phyloP scores from a whole-genome alignment of 202 grass and related monocot genomes.

The Zoysia matrella region DNA sequence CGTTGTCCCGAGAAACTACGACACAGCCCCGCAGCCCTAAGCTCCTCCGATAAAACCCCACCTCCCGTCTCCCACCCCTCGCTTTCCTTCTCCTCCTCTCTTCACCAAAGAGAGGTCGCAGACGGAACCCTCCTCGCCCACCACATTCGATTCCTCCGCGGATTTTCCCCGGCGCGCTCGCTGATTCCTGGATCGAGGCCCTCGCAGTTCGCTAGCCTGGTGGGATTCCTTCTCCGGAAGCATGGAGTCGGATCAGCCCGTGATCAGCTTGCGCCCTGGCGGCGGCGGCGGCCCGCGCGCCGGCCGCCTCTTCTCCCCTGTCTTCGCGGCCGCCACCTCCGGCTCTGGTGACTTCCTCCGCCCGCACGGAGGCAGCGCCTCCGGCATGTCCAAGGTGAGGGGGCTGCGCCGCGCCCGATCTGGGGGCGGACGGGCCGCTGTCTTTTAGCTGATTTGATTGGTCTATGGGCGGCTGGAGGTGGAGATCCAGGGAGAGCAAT shows the following conservation, averaged over 20 bases:
- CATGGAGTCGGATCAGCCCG: slow-evolving; percentile 90
- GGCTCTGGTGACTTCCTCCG: slow-evolving; percentile 59
- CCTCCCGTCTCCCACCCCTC: slow-evolving; percentile 35
- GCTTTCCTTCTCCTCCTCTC: neutral
- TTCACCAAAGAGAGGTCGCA: slow-evolving; percentile 43
- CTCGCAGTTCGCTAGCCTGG: neutral
- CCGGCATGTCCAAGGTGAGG: slow-evolving; percentile 68
- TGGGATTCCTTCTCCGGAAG: slow-evolving; percentile 46
- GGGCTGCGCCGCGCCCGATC: slow-evolving; percentile 38
- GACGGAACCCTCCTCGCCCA: slow-evolving; percentile 38
- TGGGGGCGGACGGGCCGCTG: slow-evolving; percentile 13
- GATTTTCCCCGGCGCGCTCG: neutral
- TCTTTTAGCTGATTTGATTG: slow-evolving; percentile 39
- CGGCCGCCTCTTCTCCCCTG: slow-evolving; percentile 62
- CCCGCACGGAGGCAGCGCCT: slow-evolving; percentile 33
- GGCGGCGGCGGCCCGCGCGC: slow-evolving; percentile 73
- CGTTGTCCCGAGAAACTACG: neutral
- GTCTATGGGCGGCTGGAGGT: neutral
- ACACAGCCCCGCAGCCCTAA: slow-evolving; percentile 49
- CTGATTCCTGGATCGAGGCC: slow-evolving; percentile 47
- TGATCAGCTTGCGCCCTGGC: slow-evolving; percentile 97
- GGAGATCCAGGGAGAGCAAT: slow-evolving; percentile 40
- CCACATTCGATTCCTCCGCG: slow-evolving; percentile 33
- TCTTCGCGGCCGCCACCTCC: slow-evolving; percentile 49
- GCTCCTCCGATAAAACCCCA: slow-evolving; percentile 57